phyloP scores from a whole-genome alignment of 495 filamentous ascomycete species.

The Aspergillus sparsus region DNA sequence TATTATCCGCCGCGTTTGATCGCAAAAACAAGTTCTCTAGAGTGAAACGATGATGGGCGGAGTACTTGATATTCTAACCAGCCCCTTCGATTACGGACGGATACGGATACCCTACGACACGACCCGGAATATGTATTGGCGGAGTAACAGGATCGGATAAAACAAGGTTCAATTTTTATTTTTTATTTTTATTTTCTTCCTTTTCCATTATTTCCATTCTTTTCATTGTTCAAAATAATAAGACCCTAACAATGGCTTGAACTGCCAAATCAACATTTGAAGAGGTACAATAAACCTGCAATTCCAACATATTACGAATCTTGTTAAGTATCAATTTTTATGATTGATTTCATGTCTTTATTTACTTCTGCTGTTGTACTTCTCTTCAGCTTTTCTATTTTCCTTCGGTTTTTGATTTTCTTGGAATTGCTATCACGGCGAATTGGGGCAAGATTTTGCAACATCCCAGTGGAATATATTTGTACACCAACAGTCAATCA shows the following conservation, averaged over 20 bases:
- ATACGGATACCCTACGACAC: conserved; percentile 30
- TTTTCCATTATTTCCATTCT: not conserved
- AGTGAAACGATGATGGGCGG: not conserved
- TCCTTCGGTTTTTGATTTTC: not conserved
- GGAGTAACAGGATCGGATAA: conserved; percentile 16
- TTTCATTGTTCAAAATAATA: not conserved
- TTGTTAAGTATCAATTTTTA: not conserved
- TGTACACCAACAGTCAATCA: conserved; percentile 1
- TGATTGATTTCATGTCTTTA: not conserved
- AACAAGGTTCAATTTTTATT: conserved; percentile 1
- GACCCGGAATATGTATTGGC: conserved; percentile 22
- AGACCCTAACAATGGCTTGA: too few relatives aligned
- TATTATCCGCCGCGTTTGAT: conserved; percentile 60
- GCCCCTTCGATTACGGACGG: conserved; percentile 9
- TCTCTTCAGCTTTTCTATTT: not conserved
- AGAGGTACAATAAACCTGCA: not conserved
- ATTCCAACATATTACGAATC: too few relatives aligned
- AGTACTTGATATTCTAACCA: not conserved
- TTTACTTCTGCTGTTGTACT: not conserved
- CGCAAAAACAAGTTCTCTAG: conserved; percentile 24
- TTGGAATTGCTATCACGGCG: not conserved
- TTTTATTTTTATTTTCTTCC: conserved; percentile 1
- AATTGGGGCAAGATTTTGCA: not conserved
- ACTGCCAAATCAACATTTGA: not conserved
- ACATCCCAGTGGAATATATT: not conserved